phyloP scores from a whole-genome alignment of 345 rosid genomes.

The Lepidium sativum region DNA sequence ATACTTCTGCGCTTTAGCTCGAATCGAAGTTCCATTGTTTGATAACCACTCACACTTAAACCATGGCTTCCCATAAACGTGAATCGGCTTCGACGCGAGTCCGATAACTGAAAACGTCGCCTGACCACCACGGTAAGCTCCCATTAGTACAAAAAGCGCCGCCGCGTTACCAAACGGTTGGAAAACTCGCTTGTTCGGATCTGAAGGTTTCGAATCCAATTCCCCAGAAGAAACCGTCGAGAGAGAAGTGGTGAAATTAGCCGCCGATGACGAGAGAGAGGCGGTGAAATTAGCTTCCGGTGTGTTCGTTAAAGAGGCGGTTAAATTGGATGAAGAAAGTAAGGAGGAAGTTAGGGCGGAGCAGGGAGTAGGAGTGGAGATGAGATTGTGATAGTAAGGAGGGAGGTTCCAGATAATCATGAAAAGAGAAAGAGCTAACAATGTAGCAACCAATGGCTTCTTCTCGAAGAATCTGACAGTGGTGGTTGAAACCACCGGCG shows the following conservation, averaged over 20 bases:
- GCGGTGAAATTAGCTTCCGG: neutral
- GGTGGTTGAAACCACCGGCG: constrained; percentile 29
- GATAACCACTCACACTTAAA: constrained; percentile 83
- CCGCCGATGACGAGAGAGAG: neutral
- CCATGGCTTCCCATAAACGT: constrained; percentile 61
- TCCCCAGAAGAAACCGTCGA: constrained; percentile 8
- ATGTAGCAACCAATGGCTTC: constrained; percentile 54
- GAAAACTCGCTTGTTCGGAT: constrained; percentile 63
- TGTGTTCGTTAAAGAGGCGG: constrained; percentile 5
- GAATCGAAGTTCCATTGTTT: constrained; percentile 39
- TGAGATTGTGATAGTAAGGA: constrained; percentile 59
- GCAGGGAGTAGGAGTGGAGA: constrained; percentile 42
- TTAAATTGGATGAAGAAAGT: neutral
- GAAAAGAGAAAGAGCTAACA: constrained; percentile 54
- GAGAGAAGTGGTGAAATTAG: neutral
- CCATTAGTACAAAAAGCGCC: constrained; percentile 73
- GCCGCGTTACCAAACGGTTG: constrained; percentile 76
- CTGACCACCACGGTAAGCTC: constrained; percentile 82
- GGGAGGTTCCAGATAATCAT: constrained; percentile 73
- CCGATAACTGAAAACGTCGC: constrained; percentile 68
- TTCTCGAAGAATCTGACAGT: constrained; percentile 48
- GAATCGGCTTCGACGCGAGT: constrained; percentile 78
- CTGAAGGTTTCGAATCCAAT: constrained; percentile 28
- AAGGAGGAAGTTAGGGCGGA: constrained; percentile 13
- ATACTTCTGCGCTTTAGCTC: constrained; percentile 60